phyloP scores from a whole-genome alignment of 1,139 yeast species.

The Lodderomyces pseudojiufengensis region DNA sequence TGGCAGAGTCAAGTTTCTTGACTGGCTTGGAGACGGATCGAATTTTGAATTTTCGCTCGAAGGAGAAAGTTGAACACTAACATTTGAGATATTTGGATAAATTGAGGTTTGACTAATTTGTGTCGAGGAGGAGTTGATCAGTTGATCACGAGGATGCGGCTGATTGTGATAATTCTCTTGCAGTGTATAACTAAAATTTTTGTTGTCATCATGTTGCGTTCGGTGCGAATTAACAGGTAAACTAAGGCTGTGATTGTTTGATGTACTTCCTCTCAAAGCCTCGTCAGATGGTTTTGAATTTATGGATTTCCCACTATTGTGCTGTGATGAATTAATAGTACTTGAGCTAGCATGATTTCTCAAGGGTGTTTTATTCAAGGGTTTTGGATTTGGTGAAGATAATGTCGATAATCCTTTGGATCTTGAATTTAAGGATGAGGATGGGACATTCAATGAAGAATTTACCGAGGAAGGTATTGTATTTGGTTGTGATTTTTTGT shows the following conservation, averaged over 20 bases:
- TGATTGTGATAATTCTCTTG: too few species aligned
- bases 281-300: conserved; percentile 5
- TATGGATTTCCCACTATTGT: conserved; percentile 1
- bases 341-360: conserved; percentile 4
- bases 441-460: too few species aligned
- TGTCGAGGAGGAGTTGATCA: too few species aligned
- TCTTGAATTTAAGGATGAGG: conserved; percentile 1
- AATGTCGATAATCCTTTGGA: conserved; percentile 2
- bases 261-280: conserved; percentile 4
- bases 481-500: conserved; percentile 5
- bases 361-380: conserved; percentile 7
- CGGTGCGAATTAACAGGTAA: neutral
- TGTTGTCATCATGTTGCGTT: neutral
- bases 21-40: too few species aligned
- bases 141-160: too few species aligned
- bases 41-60: too few species aligned
- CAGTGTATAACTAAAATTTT: too few species aligned
- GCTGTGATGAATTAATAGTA: conserved; percentile 1
- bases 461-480: neutral
- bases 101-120: too few species aligned
- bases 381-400: conserved; percentile 3
- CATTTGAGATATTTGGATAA: too few species aligned
- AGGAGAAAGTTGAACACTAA: too few species aligned
- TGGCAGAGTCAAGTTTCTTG: neutral
- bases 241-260: neutral